These are phyloP conservation scores for Rutstroemia sp. DNA, from an alignment of 2,329 filamentous ascomycete genomes.

Conservation along the genomic window DNA sequence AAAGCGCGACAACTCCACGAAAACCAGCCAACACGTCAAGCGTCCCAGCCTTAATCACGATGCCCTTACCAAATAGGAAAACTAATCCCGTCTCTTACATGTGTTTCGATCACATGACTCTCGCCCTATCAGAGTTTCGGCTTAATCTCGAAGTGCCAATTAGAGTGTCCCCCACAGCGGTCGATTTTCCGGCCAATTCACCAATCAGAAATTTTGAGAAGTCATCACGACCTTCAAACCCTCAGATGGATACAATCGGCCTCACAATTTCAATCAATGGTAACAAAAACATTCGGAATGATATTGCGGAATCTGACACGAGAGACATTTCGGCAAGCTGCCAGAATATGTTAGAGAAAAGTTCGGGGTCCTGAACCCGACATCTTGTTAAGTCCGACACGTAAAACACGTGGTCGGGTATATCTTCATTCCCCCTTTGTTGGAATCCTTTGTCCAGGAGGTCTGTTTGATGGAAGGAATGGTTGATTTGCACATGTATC, in stretches of 20 bases:
- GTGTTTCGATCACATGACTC: neutral
- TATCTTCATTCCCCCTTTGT: conserved; percentile 6
- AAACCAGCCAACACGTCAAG: neutral
- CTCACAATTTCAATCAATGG: neutral
- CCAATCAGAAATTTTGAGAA: conserved; percentile 11
- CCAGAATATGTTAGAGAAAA: neutral
- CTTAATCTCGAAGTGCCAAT: neutral
- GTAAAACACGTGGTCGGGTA: conserved; percentile 9
- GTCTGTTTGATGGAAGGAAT: neutral
- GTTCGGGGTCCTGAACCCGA: neutral
- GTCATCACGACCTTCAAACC: conserved; percentile 4
- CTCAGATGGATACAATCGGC: neutral
- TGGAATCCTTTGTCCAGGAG: neutral
- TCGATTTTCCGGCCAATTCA: conserved; percentile 16
- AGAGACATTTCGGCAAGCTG: neutral
- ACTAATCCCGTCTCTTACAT: neutral
- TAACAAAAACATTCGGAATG: neutral
- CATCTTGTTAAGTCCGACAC: neutral
- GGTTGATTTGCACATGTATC: neutral
- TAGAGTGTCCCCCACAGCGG: conserved; percentile 9
- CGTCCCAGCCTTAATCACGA: neutral
- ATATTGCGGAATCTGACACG: neutral
- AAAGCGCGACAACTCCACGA: neutral
- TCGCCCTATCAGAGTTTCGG: neutral
- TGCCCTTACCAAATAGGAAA: neutral